Evolutionary conservation across 371 early-diverging fungal species (phyloP).

Genomic region (Mucor saturninus): DNA sequence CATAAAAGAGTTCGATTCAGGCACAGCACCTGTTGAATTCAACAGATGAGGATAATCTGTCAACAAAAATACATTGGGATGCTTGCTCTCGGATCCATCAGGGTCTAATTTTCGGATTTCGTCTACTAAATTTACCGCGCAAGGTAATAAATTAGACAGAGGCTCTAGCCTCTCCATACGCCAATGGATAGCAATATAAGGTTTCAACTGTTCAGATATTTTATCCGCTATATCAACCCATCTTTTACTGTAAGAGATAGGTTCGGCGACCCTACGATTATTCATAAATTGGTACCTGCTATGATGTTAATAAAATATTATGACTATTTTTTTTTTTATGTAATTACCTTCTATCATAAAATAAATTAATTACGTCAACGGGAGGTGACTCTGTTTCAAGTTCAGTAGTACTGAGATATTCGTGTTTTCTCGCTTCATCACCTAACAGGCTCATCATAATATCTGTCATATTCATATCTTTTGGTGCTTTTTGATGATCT

Average conservation of each 20-base stretch:
- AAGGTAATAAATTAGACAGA: constrained; percentile 42
- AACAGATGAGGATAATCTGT: constrained; percentile 56
- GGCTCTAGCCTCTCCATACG: constrained; percentile 57
- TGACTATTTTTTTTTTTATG: background rate
- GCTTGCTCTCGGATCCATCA: background rate
- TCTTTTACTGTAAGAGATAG: constrained; percentile 38
- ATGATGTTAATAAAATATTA: no score
- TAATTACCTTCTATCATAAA: constrained; percentile 40
- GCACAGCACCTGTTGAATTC: constrained; percentile 28
- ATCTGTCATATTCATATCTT: constrained; percentile 37
- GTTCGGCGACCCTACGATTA: constrained; percentile 29
- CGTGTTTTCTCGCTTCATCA: constrained; percentile 35
- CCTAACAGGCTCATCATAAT: constrained; percentile 32
- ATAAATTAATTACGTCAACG: constrained; percentile 49
- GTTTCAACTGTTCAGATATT: constrained; percentile 39
- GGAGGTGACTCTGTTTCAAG: constrained; percentile 17
- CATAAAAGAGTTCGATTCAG: constrained; percentile 50
- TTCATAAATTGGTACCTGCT: constrained; percentile 45
- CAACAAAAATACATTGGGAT: constrained; percentile 42
- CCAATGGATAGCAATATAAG: constrained; percentile 59
- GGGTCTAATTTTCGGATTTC: constrained; percentile 24
- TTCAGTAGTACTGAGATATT: constrained; percentile 16
- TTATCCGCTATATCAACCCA: constrained; percentile 40
- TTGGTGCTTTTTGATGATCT: constrained; percentile 22
- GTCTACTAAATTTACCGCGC: constrained; percentile 41